Conservation (phyloP, 371 early-diverging fungal genomes). For the Haplosporangium sp. region DNA sequence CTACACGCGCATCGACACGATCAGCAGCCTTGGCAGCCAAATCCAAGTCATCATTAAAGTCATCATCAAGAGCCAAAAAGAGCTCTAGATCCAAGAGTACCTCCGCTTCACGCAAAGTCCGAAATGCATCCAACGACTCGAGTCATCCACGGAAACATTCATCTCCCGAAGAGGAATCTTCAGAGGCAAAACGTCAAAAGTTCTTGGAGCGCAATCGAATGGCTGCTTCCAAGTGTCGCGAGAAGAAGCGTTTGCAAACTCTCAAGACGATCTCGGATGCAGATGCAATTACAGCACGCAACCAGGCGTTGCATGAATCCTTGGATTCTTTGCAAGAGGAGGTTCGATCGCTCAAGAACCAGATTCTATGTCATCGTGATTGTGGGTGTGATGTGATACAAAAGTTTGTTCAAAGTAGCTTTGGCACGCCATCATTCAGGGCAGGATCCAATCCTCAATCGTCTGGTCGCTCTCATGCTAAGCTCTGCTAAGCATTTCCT, state of each 20-base stretch:
- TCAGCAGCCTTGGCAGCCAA: constrained; percentile 4
- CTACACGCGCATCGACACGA: constrained; percentile 20
- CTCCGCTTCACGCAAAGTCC: not conserved
- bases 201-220: constrained; percentile 83
- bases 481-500: not conserved
- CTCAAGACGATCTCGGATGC: constrained; percentile 72
- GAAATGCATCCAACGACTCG: not conserved
- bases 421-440: constrained; percentile 11
- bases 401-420: constrained; percentile 58
- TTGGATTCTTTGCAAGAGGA: constrained; percentile 76
- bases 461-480: not conserved
- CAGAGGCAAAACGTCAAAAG: constrained; percentile 63
- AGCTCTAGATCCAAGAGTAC: not conserved
- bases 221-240: constrained; percentile 84
- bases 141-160: constrained; percentile 34
- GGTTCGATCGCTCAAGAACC: constrained; percentile 72
- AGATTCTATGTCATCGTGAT: constrained; percentile 73
- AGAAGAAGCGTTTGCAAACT: constrained; percentile 82
- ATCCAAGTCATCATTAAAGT: constrained; percentile 4
- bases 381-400: constrained; percentile 71
- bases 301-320: constrained; percentile 69
- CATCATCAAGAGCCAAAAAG: constrained; percentile 16
- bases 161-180: constrained; percentile 32
- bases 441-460: constrained; percentile 2
- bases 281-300: constrained; percentile 64